phyloP scores from a whole-genome alignment of 176 grass and related monocot genomes.

The Elaeis guineensis region DNA sequence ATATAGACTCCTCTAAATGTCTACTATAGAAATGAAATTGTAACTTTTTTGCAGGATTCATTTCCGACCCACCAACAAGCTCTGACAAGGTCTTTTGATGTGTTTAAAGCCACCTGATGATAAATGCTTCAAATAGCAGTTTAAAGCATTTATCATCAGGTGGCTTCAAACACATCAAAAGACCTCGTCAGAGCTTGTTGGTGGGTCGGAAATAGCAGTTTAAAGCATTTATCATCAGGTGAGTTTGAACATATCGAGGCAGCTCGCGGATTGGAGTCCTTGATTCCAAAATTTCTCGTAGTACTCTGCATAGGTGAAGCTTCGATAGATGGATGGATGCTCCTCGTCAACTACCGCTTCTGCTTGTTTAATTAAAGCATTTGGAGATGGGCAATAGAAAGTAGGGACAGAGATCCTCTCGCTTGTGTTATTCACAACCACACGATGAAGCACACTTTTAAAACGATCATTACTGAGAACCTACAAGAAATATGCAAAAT shows the following conservation, averaged over 20 bases:
- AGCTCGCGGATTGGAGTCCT: conserved; percentile 55
- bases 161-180: too few species aligned
- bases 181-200: too few species aligned
- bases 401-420: conserved; percentile 84
- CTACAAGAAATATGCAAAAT: conserved; percentile 15
- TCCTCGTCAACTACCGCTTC: conserved; percentile 32
- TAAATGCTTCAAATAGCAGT: too few species aligned
- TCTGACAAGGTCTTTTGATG: too few species aligned
- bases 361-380: conserved; percentile 45
- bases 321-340: conserved; percentile 45
- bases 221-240: too few species aligned
- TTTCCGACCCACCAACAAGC: too few species aligned
- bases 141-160: too few species aligned
- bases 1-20: too few species aligned
- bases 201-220: too few species aligned
- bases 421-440: conserved; percentile 62
- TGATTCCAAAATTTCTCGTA: conserved; percentile 73
- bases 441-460: conserved; percentile 78
- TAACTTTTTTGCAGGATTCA: too few species aligned
- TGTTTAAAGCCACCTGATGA: too few species aligned
- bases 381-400: conserved; percentile 61
- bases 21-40: too few species aligned
- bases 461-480: conserved; percentile 70
- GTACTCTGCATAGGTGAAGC: conserved; percentile 74
- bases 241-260: conserved; percentile 52